These are phyloP conservation scores for Gnaphalium uliginosum DNA, from an alignment of 129 eudicot genomes.

Conservation along the genomic window DNA sequence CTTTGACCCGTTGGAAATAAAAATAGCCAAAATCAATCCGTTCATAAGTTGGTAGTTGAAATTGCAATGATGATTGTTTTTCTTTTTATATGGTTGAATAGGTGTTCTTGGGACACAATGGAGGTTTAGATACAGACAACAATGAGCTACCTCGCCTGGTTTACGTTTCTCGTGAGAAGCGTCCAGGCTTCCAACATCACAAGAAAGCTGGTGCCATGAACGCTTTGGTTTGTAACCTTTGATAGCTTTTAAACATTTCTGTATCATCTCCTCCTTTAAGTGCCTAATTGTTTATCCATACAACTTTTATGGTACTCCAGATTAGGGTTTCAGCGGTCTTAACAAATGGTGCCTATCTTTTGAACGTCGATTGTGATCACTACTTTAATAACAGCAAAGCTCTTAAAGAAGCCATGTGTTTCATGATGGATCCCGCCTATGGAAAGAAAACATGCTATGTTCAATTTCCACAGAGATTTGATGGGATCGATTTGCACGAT, in stretches of 20 bases:
- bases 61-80: not conserved
- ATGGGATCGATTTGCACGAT: slow-evolving; percentile 85
- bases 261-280: not conserved
- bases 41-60: not conserved
- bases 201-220: slow-evolving; percentile 99
- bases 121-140: slow-evolving; percentile 85
- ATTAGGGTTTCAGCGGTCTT: slow-evolving; percentile 86
- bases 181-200: slow-evolving; percentile 93
- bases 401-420: slow-evolving; percentile 91
- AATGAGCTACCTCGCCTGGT: slow-evolving; percentile 86
- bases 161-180: slow-evolving; percentile 96
- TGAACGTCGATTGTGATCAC: slow-evolving; percentile 92
- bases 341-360: slow-evolving; percentile 78
- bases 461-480: slow-evolving; percentile 84
- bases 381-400: slow-evolving; percentile 88
- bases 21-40: not conserved
- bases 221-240: slow-evolving; percentile 65
- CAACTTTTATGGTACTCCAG: slow-evolving; percentile 37
- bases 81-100: slow-evolving; percentile 23
- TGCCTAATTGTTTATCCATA: slow-evolving; percentile 4
- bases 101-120: slow-evolving; percentile 93
- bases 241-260: not conserved
- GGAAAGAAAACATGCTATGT: slow-evolving; percentile 82
- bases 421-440: slow-evolving; percentile 80
- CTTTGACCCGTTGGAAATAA: not conserved